Evolutionary conservation across 352 stramenopile genomes (phyloP), one percentile per base, ranked within the genome.

Genomic region (Phytophthora constricta): DNA sequence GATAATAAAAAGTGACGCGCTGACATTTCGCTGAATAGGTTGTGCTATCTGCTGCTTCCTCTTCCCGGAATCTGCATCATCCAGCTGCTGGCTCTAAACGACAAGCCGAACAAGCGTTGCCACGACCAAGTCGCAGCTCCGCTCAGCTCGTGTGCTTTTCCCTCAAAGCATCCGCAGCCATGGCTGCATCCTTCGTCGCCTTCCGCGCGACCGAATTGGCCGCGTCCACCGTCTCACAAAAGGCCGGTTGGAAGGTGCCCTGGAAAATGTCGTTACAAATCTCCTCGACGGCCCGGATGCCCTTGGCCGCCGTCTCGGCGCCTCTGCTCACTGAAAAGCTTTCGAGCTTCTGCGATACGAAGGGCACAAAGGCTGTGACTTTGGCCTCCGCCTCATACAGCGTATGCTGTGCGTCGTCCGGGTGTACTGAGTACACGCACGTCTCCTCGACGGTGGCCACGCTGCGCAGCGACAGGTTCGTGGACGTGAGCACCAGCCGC

Each of bases 201-300:
- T 68, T 60, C 0, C 26, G 7, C 5, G n/a, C 55, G 14, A 62
- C 10, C 19, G 55, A 62, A 19, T 53, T 45, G 7, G 43, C 27
- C 17, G 26, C 31, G 28, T 26, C 23, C 19, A 59, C 34, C 1
- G 80, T 65, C 33, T 92, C 83, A 53, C 86, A 95, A 20, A 86
- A 72, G 11, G 82, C 70, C 7, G 86, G 82, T 42, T 83, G 78
- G 48, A 93, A 94, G 25, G 82, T 93, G 37, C 87, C 87, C 53
- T 96, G 74, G 54, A 94, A 96, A 68, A 96, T 93, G 55, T 96
- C 84, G 45, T 90, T 77, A 74, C 87, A 96, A 68, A 96, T 91
- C 27, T 74, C 68, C 59, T 96, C 87, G 50, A 96, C 79, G 20
- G 84, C 86, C 48, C 82, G 74, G 56, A 96, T 92, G 57, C 87